These are phyloP conservation scores for Vitellaria paradoxa DNA, from an alignment of 179 eudicot species.

Conservation along the genomic window DNA sequence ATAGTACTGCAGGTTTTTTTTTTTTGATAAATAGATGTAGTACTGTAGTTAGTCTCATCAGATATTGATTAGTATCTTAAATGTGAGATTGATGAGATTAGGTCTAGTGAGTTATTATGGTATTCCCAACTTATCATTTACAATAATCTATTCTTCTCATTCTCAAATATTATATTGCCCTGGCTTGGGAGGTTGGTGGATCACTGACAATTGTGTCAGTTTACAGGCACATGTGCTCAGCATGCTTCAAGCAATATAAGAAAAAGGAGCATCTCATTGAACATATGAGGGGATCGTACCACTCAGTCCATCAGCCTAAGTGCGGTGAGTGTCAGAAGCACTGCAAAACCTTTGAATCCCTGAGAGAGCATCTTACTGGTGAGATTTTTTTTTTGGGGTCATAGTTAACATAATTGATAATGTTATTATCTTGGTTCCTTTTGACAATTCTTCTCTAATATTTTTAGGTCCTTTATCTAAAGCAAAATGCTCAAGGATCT, in stretches of 20 bases:
- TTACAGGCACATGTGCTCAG: slow-evolving; percentile 67
- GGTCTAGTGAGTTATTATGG: neutral
- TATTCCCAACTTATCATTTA: neutral
- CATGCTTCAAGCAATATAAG: slow-evolving; percentile 77
- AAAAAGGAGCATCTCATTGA: slow-evolving; percentile 75
- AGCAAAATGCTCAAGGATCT: slow-evolving; percentile 49
- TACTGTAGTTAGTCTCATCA: neutral
- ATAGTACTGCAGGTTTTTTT: too few species aligned
- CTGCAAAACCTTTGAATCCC: slow-evolving; percentile 71
- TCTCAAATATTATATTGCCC: neutral
- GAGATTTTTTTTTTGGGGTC: slow-evolving; percentile 9
- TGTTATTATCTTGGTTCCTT: slow-evolving; percentile 7
- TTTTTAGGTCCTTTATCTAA: slow-evolving; percentile 61
- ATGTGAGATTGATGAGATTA: neutral
- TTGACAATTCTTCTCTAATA: slow-evolving; percentile 2
- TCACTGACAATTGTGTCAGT: neutral
- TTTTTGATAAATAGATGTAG: neutral
- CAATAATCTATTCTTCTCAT: neutral
- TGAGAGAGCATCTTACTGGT: slow-evolving; percentile 78
- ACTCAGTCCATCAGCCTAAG: slow-evolving; percentile 54
- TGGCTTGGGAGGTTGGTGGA: neutral
- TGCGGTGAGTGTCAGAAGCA: slow-evolving; percentile 45
- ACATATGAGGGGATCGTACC: slow-evolving; percentile 68
- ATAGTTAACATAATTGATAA: neutral
- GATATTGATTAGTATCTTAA: neutral